Percentiles rank a stretch among this genome's conserved stretches.
Conservation (phyloP, 257 asterid genomes). For the Nyctanthes arbortristis region DNA sequence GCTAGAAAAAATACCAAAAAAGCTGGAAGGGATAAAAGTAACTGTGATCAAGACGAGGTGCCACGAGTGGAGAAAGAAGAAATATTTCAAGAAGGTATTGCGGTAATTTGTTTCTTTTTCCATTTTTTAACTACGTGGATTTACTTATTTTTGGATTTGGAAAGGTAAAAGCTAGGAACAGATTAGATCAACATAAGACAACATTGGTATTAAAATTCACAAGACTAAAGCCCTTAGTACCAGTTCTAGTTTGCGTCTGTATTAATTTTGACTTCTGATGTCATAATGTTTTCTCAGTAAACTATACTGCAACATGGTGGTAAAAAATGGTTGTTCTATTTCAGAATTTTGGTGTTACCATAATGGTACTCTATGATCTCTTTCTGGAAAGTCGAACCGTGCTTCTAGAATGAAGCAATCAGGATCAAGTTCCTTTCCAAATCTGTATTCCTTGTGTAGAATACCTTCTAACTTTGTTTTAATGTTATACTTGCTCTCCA, state of each 20-base stretch:
- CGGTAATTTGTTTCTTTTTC: not conserved
- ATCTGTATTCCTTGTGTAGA: not conserved
- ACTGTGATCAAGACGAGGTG: slow-evolving; percentile 19
- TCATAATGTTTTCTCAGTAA: not conserved
- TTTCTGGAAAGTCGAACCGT: slow-evolving; percentile 13
- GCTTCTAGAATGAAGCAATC: not conserved
- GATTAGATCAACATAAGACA: not conserved
- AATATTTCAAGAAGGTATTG: slow-evolving; percentile 39
- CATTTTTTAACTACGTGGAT: not conserved
- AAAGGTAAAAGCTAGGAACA: not conserved
- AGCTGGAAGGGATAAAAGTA: slow-evolving; percentile 10
- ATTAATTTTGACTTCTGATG: not conserved
- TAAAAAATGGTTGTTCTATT: not conserved
- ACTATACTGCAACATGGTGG: not conserved
- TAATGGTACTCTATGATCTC: not conserved
- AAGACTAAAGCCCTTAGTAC: not conserved
- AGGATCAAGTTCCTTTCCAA: not conserved
- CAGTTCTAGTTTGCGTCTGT: not conserved
- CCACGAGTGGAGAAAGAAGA: slow-evolving; percentile 23
- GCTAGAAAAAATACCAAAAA: slow-evolving; percentile 28
- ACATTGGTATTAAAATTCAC: not conserved
- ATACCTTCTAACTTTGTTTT: not conserved
- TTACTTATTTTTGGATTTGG: not conserved
- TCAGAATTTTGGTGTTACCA: not conserved
- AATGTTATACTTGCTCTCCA: slow-evolving; percentile 17